Base-by-base conservation (phyloP, 306 rosid species). In the Trifolium pratense region DNA sequence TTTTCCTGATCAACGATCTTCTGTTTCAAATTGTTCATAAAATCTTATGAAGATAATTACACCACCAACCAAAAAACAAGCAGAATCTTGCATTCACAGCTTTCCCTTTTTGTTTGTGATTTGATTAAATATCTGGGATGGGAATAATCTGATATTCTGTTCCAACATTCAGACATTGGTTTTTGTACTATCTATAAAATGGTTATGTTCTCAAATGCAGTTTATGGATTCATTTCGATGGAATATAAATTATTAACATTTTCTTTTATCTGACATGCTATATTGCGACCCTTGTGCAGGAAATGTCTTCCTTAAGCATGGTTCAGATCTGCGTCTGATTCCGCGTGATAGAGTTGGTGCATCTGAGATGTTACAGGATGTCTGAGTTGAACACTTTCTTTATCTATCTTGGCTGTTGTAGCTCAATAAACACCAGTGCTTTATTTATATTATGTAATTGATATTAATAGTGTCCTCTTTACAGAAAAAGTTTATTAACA, bases 281-380 rank as follows among this genome's bases (percentile, higher is more conserved):
- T 42, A 13, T 1, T 39, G 29, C 66, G 55, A 37, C 56, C 13
- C 32, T 23, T 69, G 3, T 67, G 52, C 62, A 81, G 79, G 85
- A 23, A 81, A 81, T 60, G 85, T 77, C 52, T 81, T 81, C 79
- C 85, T 81, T 56, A 81, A 81, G 76, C 85, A 81, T 53, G 85
- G 82, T 43, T 81, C 82, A 21, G 85, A 81, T 18, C 58, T 77
- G 0, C 85, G 85, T 5, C 76, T 81, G 76, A 81, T 81, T 67
- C 85, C 85, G n/a, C 81, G 85, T 13, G 82, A 77, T 42, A 81
- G 85, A 65, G 85, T 81, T 34, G 82, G 85, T 71, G 71, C 79
- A 61, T 58, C 61, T 14, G 59, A 75, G 70, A 53, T 63, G 52
- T 53, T 68, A n/a, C 14, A 10, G 66, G 71, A 0, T 68, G 84